Evolutionary conservation across 2,329 filamentous ascomycete species (phyloP), one percentile per base, ranked within the genome.

Genomic region (Curvularia sp.): DNA sequence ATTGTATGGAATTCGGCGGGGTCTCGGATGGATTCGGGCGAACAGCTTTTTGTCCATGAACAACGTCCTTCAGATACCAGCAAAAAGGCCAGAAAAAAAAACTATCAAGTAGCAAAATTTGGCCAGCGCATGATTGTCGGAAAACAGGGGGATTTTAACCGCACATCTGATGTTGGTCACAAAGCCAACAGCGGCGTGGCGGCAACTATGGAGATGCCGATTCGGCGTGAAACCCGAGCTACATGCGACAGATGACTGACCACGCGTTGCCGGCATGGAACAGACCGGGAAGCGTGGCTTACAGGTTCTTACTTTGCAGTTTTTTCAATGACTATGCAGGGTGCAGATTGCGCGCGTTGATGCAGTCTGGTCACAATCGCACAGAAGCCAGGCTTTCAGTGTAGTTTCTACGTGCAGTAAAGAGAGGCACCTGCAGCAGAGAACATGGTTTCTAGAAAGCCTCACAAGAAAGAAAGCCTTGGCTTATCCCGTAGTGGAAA

Each of bases 201-300:
- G 68, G 66, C 67, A 69, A 55, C 52, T 60, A 53, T 43, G 56
- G 39, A 62, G 66, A 72, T 70, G 68, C 69, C 69, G 69, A 57
- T 64, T 55, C 68, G 66, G 68, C 69, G 53, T 31, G 51, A 51
- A 53, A 59, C 50, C 64, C 63, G 63, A 64, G 57, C 24, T 63
- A 56, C 49, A 50, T 47, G 66, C 67, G 63, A 61, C 59, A 46
- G 52, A 57, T 60, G 61, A 55, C 38, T 64, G 42, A 35, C 22
- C 33, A 30, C n/a, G 48, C 35, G 22, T 30, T 60, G 52, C 62
- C 62, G 61, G 56, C 57, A 56, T 48, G 57, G 58, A 57, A 57
- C 38, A 57, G 57, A 58, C 49, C 60, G 52, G 35, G 58, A 49
- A 26, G 43, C 39, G 30, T 55, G 57, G 68, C 61, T 65, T 54